Conservation (phyloP, 1,284 basidiomycete genomes). For the Porodaedalea pini region DNA sequence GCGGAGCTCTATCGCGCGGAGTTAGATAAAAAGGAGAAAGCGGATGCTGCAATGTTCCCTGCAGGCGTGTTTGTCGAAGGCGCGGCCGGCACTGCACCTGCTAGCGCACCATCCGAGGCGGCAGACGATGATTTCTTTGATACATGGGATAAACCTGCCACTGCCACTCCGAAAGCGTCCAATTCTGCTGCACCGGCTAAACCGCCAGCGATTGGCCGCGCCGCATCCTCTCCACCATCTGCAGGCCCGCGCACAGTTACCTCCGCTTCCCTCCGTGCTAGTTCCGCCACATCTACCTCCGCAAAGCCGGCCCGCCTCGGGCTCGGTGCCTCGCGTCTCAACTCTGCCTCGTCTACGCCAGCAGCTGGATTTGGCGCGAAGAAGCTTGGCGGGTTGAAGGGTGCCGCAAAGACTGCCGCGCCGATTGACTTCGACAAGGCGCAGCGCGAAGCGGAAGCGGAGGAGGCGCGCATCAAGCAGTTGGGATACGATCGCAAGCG, state of each 20-base stretch:
- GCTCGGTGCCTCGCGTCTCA: constrained; percentile 55
- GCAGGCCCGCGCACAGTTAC: constrained; percentile 58
- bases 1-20: constrained; percentile 94
- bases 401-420: constrained; percentile 72
- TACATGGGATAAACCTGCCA: constrained; percentile 83
- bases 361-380: constrained; percentile 39
- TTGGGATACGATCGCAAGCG: constrained; percentile 83
- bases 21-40: constrained; percentile 76
- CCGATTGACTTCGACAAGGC: constrained; percentile 91
- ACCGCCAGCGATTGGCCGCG: constrained; percentile 55
- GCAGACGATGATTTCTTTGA: constrained; percentile 93
- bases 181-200: constrained; percentile 50
- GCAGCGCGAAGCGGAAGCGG: constrained; percentile 81
- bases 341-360: constrained; percentile 35
- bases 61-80: constrained; percentile 80
- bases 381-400: constrained; percentile 78
- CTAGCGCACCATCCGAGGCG: constrained; percentile 37
- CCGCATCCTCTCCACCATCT: constrained; percentile 34
- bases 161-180: constrained; percentile 46
- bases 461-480: constrained; percentile 85
- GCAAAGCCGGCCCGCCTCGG: constrained; percentile 38
- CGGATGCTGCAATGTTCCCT: constrained; percentile 65
- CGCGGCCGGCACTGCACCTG: constrained; percentile 43
- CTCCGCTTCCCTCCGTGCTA: constrained; percentile 54
- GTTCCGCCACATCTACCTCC: constrained; percentile 31